Evolutionary conservation across 768 basidiomycete species (phyloP), one percentile per base, ranked within the genome.

Genomic region (Mycena pura): DNA sequence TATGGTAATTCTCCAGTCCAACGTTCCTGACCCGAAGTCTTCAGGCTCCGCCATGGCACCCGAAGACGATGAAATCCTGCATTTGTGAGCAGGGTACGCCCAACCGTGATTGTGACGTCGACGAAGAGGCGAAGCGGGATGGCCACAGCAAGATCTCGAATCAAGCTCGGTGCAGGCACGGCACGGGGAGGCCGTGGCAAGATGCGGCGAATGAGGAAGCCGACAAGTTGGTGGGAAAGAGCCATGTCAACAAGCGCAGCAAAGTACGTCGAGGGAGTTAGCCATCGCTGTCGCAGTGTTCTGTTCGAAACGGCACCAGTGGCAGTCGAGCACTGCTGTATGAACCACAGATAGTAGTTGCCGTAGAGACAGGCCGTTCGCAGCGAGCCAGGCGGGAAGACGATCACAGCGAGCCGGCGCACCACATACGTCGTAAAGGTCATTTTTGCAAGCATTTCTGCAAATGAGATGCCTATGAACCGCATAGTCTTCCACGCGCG

Each of bases 201-300:
- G 44, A 45, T 7, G 44, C 44, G 44, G 44, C 44, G 44, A 45
- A 45, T 45, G 44, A 45, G 25, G 44, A 45, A 45, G 44, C 44
- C 44, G 44, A 45, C 8, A 45, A 45, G 25, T 45, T 45, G 44
- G 25, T 45, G 44, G 44, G 27, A 25, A 28, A 45, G 25, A 45
- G 44, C 44, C 44, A 45, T 45, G 6, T 10, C 24, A 8, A 27
- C 24, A 25, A 45, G 44, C 25, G 44, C 44, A 45, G 25, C n/a
- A 27, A 5, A 45, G 44, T 45, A 45, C 25, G 44, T 45, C 25
- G 25, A 45, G 44, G 44, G 44, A 45, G 44, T 45, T 45, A 45
- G 28, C 44, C 44, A 45, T 45, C 44, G 44, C 44, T 28, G 44
- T 45, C 44, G 25, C 44, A 45, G 44, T 45, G 9, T 45, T 45